Evolutionary conservation across 352 stramenopile genomes (phyloP).

Genomic region (Globisporangium sylvaticum): DNA sequence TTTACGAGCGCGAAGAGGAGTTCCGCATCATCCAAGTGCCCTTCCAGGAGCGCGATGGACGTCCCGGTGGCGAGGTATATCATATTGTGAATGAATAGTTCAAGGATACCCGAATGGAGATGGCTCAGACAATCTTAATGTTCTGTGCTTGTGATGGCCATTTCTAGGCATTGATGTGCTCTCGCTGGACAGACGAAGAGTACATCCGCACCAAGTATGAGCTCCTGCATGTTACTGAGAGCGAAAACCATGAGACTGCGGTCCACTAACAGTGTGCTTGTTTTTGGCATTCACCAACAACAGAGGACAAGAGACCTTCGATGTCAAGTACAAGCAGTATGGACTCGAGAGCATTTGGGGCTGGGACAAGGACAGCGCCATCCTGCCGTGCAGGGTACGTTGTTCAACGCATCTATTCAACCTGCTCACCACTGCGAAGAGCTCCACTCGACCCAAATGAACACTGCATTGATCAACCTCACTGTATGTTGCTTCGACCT

Average conservation of each 20-base stretch:
- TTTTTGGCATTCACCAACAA: not conserved
- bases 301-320: conserved; percentile 80
- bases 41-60: conserved; percentile 63
- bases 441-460: not conserved
- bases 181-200: conserved; percentile 81
- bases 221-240: not conserved
- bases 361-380: conserved; percentile 75
- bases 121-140: not conserved
- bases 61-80: conserved; percentile 17
- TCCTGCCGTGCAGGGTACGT: conserved; percentile 81
- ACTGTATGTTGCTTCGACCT: no score
- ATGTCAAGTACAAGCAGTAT: conserved; percentile 81
- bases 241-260: not conserved
- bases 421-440: not conserved
- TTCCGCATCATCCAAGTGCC: conserved; percentile 82
- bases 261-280: not conserved
- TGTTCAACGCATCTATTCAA: no score
- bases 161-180: conserved; percentile 77
- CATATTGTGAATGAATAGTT: not conserved
- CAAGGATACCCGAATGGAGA: not conserved
- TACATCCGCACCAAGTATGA: conserved; percentile 63
- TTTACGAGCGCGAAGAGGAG: conserved; percentile 86
- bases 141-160: not conserved
- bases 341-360: conserved; percentile 90
- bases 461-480: conserved; percentile 3